Evolutionary conservation across 2,329 filamentous ascomycete species (phyloP).

Genomic region (Dendryphion nanum): DNA sequence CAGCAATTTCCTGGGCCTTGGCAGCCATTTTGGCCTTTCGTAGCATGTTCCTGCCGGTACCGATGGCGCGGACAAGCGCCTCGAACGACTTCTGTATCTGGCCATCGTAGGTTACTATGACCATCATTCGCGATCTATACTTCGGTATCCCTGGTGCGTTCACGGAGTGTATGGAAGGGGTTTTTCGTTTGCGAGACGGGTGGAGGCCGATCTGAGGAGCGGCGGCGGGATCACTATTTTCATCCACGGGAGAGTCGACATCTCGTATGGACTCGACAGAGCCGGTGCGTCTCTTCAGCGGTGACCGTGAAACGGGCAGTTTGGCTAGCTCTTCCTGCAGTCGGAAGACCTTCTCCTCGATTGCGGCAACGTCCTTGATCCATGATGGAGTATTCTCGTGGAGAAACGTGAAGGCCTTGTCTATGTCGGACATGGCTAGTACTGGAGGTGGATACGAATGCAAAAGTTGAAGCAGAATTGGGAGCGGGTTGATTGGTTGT

Average conservation of each 20-base stretch:
- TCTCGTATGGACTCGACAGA: conserved; percentile 39
- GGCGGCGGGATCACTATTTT: conserved; percentile 10
- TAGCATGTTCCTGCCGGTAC: conserved; percentile 76
- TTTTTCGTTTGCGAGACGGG: conserved; percentile 43
- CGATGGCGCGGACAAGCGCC: conserved; percentile 76
- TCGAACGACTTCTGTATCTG: conserved; percentile 83
- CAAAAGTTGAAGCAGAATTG: conserved; percentile 5
- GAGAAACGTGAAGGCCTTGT: conserved; percentile 38
- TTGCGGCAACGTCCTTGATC: conserved; percentile 30
- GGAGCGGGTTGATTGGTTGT: conserved; percentile 8
- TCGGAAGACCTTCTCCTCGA: conserved; percentile 31
- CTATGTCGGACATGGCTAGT: conserved; percentile 36
- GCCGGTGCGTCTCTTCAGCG: conserved; percentile 29
- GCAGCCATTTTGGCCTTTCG: conserved; percentile 85
- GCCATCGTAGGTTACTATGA: conserved; percentile 90
- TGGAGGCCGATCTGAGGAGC: conserved; percentile 15
- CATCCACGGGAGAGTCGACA: conserved; percentile 22
- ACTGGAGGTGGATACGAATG: neutral
- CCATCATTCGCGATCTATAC: conserved; percentile 70
- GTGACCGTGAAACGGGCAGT: conserved; percentile 24
- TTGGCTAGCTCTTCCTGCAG: conserved; percentile 35
- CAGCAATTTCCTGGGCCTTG: conserved; percentile 57
- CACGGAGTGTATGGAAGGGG: conserved; percentile 41
- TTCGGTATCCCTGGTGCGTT: conserved; percentile 47
- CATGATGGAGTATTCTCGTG: conserved; percentile 40